A percentile compares a stretch with the other conserved stretches of the same genome.
Conservation (phyloP, 2,329 filamentous ascomycete genomes). For the Penicillium brasilianum region DNA sequence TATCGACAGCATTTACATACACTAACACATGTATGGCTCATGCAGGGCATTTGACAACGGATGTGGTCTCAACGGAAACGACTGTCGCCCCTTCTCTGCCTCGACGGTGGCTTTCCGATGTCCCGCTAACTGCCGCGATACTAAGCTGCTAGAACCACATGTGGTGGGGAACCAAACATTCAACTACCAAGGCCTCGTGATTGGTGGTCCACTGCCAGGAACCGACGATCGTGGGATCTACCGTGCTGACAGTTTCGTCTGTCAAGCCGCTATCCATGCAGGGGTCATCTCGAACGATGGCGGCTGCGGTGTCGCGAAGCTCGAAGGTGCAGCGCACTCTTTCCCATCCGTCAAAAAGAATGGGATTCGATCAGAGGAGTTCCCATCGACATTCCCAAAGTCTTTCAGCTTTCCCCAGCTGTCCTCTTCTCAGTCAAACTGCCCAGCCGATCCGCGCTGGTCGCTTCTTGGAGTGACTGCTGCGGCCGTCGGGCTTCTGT, state of each 20-base stretch:
- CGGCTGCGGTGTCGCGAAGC: slow-evolving; percentile 79
- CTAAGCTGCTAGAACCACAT: slow-evolving; percentile 56
- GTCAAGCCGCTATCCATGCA: slow-evolving; percentile 81
- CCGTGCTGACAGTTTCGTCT: slow-evolving; percentile 87
- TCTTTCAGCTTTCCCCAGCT: slow-evolving; percentile 79
- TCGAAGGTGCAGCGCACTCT: slow-evolving; percentile 69
- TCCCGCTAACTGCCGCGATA: slow-evolving; percentile 58
- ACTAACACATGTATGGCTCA: slow-evolving; percentile 1
- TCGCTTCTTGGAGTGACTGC: slow-evolving; percentile 79
- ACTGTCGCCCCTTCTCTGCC: slow-evolving; percentile 60
- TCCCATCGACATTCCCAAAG: slow-evolving; percentile 88
- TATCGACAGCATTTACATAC: neutral
- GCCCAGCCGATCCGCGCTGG: slow-evolving; percentile 81
- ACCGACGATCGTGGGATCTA: slow-evolving; percentile 64
- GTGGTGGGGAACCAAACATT: slow-evolving; percentile 58
- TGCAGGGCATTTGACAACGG: slow-evolving; percentile 49
- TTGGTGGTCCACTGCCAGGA: slow-evolving; percentile 54
- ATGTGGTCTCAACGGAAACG: slow-evolving; percentile 61
- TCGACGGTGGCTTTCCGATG: slow-evolving; percentile 61
- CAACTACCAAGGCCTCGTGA: slow-evolving; percentile 57
- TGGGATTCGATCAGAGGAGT: slow-evolving; percentile 76
- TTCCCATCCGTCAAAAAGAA: slow-evolving; percentile 70
- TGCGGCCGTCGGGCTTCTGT: slow-evolving; percentile 76
- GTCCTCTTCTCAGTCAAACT: slow-evolving; percentile 58
- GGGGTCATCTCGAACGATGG: slow-evolving; percentile 76